Conservation (phyloP, 495 filamentous ascomycete species). For the Penicillium lagena region DNA sequence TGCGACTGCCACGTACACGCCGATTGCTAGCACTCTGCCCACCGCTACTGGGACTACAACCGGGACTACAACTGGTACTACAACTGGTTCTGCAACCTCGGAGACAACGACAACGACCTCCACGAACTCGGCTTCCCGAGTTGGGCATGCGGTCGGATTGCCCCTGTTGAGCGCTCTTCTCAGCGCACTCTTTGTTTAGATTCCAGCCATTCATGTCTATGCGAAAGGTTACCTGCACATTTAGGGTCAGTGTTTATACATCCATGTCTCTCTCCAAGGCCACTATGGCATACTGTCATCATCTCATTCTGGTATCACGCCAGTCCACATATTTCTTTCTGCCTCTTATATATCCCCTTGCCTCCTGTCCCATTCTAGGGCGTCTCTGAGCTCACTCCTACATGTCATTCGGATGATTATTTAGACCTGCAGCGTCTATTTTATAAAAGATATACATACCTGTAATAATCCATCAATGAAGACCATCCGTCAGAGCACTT, state of each 20-base stretch:
- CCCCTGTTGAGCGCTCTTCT: slow-evolving; percentile 5
- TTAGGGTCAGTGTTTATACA: no score
- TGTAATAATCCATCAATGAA: not conserved
- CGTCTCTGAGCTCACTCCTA: slow-evolving; percentile 1
- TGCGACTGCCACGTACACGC: slow-evolving; percentile 9
- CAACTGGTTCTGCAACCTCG: slow-evolving; percentile 1
- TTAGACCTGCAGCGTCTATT: slow-evolving; percentile 11
- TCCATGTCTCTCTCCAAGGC: no score
- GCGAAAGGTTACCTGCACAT: not conserved
- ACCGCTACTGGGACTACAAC: not conserved
- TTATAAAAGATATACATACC: not conserved
- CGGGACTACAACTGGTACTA: slow-evolving; percentile 4
- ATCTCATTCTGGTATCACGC: no score
- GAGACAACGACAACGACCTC: not conserved
- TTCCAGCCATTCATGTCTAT: not conserved
- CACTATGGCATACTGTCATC: no score
- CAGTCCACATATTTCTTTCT: no score
- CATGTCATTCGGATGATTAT: not conserved
- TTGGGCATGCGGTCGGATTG: slow-evolving; percentile 5
- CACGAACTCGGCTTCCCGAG: slow-evolving; percentile 4
- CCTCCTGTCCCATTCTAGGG: not conserved
- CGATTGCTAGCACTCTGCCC: not conserved
- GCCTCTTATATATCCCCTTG: not conserved
- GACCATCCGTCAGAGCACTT: slow-evolving; percentile 11
- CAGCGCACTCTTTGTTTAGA: slow-evolving; percentile 8